Evolutionary conservation across 495 filamentous ascomycete species (phyloP).

Genomic region (Aspergillus olivimuriae): DNA sequence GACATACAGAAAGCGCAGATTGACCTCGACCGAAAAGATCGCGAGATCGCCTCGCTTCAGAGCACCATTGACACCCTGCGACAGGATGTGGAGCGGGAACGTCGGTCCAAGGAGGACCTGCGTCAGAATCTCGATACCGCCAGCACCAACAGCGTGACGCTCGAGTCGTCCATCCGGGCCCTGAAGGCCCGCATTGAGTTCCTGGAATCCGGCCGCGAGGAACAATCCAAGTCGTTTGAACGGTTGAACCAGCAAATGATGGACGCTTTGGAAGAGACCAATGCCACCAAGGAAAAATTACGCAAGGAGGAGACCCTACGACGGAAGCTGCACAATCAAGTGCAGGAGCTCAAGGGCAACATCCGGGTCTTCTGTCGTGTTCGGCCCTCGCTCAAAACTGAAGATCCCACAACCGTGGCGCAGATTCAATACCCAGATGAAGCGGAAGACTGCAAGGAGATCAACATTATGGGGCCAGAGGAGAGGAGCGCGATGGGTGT

Average conservation of each 20-base stretch:
- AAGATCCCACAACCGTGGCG: conserved; percentile 52
- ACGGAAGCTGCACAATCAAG: conserved; percentile 92
- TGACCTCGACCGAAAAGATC: conserved; percentile 55
- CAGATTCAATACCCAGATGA: conserved; percentile 73
- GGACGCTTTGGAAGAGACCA: conserved; percentile 63
- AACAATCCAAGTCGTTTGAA: conserved; percentile 74
- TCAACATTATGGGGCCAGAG: conserved; percentile 74
- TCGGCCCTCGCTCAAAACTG: conserved; percentile 62
- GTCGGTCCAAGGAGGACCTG: conserved; percentile 45
- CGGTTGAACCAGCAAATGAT: conserved; percentile 69
- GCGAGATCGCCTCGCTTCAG: conserved; percentile 49
- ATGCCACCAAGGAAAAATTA: conserved; percentile 71
- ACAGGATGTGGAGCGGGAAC: conserved; percentile 58
- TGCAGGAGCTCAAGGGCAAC: conserved; percentile 98
- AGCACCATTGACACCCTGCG: conserved; percentile 47
- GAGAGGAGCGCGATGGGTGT: conserved; percentile 78
- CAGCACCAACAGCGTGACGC: conserved; percentile 51
- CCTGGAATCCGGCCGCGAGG: conserved; percentile 79
- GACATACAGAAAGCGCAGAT: conserved; percentile 59
- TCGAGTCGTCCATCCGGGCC: conserved; percentile 69
- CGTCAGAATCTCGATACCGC: conserved; percentile 58
- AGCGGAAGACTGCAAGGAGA: conserved; percentile 72
- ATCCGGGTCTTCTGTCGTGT: conserved; percentile 98
- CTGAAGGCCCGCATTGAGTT: conserved; percentile 76
- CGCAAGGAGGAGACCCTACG: conserved; percentile 86